A percentile compares a stretch with the other conserved stretches of the same genome.
phyloP scores from a whole-genome alignment of 768 basidiomycete species.

The Lyophyllum shimeji region DNA sequence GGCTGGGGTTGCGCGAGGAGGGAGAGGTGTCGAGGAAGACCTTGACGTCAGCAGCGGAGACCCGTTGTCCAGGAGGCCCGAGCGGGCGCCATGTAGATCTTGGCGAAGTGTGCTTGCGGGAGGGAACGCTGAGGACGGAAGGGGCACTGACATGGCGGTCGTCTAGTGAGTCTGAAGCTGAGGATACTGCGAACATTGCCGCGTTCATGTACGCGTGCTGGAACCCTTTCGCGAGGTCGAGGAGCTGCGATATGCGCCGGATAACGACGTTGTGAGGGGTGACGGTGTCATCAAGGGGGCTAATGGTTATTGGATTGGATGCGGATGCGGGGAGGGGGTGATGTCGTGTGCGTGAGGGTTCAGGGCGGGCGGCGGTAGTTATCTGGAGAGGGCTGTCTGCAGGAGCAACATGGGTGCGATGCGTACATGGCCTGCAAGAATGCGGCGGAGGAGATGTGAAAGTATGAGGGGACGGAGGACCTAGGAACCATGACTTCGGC shows the following conservation, averaged over 20 bases:
- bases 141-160: constrained; percentile 10
- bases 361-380: background rate
- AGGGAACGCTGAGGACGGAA: background rate
- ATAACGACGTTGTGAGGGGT: constrained; percentile 16
- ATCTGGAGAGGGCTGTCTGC: constrained; percentile 36
- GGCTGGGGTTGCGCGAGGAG: background rate
- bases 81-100: background rate
- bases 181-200: constrained; percentile 45
- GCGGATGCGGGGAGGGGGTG: background rate
- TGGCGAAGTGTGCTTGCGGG: background rate
- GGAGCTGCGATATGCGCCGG: constrained; percentile 34
- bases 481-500: constrained; percentile 25
- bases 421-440: constrained; percentile 36
- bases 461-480: constrained; percentile 20
- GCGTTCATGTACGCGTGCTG: constrained; percentile 59
- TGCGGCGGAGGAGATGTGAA: constrained; percentile 24
- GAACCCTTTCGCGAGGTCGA: constrained; percentile 54
- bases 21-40: background rate
- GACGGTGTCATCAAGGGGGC: background rate
- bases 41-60: background rate
- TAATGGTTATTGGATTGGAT: background rate
- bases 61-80: constrained; percentile 6
- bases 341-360: background rate
- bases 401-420: constrained; percentile 31
- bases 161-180: constrained; percentile 27